Evolutionary conservation across 2,329 filamentous ascomycete species (phyloP), one percentile per base, ranked within the genome.

Genomic region (Cladosporium sp.): DNA sequence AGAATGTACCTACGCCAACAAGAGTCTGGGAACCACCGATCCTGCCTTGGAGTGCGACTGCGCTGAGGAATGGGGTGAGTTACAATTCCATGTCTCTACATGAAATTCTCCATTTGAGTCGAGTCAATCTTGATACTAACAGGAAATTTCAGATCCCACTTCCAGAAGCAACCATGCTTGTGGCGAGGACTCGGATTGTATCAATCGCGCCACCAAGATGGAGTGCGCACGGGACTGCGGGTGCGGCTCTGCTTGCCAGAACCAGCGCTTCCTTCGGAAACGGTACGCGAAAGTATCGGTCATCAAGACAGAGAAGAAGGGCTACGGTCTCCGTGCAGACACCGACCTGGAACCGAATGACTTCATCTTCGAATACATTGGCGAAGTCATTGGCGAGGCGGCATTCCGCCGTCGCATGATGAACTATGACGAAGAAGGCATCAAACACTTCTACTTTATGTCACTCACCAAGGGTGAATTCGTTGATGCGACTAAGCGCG

Each of bases 371-470:
- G 94, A 99, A 76, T 99, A 99, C 73, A 93, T 99, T 66, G 94
- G 94, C 66, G 94, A 99, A 75, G 94, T 97, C 66, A 97, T 99
- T 71, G 93, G 95, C 67, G 93, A 99, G 75, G 82, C 84, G 28
- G 88, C 88, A 10, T 97, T 97, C 70, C 89, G 91, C 57, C 85
- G 86, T 58, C 90, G 94, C 61, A 97, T 95, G 86, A 78, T 91
- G 37, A 89, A 95, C 68, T 99, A 99, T 74, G 91, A 97, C 70
- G 83, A 94, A 48, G 91, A 97, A 73, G 92, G 92, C 60, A 97
- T 99, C 80, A 96, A 95, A 74, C 94, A 99, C 75, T 99, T 99
- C 74, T 99, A 99, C 76, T 99, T 99, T 78, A 99, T 99, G 94
- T 97, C 94, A 25, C 85, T 99, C 61, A 96, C 86, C 70, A 96